Conservation (phyloP, 768 basidiomycete species). For the Termitomyces sp. region DNA sequence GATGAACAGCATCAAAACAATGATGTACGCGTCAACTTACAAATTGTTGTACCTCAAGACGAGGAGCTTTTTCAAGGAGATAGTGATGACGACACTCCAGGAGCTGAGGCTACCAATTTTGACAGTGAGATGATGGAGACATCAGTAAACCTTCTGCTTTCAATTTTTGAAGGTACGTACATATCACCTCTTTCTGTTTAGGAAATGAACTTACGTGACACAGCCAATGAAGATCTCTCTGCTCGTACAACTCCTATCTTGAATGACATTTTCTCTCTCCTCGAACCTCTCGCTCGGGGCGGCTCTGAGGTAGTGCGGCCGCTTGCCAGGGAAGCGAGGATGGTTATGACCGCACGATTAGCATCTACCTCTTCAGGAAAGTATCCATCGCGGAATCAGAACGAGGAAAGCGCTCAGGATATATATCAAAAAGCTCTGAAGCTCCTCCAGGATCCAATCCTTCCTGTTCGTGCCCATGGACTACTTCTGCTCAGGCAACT, state of each 20-base stretch:
- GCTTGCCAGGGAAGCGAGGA: constrained; percentile 71
- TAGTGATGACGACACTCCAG: constrained; percentile 48
- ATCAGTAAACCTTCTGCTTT: constrained; percentile 73
- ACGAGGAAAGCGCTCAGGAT: constrained; percentile 47
- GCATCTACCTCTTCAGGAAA: constrained; percentile 48
- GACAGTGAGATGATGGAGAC: constrained; percentile 72
- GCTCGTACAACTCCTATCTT: constrained; percentile 58
- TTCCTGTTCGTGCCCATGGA: constrained; percentile 94
- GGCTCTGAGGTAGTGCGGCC: constrained; percentile 43
- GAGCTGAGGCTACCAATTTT: constrained; percentile 30
- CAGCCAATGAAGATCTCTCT: constrained; percentile 57
- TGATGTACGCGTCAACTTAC: constrained; percentile 18
- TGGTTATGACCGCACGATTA: constrained; percentile 79
- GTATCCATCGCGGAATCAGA: constrained; percentile 18
- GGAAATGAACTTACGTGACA: background rate
- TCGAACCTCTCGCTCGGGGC: constrained; percentile 53
- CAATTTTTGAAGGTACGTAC: constrained; percentile 76
- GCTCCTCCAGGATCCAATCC: constrained; percentile 83
- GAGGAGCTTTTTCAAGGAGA: constrained; percentile 39
- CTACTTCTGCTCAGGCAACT: constrained; percentile 78
- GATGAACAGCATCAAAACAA: constrained; percentile 6
- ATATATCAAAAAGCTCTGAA: constrained; percentile 85
- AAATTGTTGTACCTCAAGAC: constrained; percentile 30
- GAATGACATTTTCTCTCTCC: constrained; percentile 61
- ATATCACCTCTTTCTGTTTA: background rate